Evolutionary conservation across 257 asterid species (phyloP), one percentile per base, ranked within the genome.

Genomic region (Haberlea rhodopensis): DNA sequence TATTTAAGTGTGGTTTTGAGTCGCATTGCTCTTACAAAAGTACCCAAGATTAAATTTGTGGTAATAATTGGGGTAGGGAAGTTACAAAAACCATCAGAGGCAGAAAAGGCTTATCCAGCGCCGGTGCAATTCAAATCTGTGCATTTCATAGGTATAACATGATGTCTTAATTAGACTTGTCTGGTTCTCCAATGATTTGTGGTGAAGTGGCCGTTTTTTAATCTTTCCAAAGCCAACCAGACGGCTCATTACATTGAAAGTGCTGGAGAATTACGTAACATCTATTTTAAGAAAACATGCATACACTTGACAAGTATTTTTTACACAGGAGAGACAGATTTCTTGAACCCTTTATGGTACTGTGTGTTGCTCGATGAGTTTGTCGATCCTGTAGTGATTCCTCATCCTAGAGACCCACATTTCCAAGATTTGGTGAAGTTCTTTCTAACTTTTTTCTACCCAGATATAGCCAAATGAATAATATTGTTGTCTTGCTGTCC

Each of bases 321-420:
- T 61, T 15, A 76, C 58, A 73, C 82, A 90, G 96, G 96, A 71
- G 95, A 90, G 28, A 75, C 73, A 8, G 95, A 85, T 75, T 87
- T 87, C 77, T 69, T 87, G 74, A 85, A 81, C n/a, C 85, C 52
- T 57, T 55, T 34, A 72, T 40, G 97, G 91, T 7, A 82, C 67
- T n/a, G n/a, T 7, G 81, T 80, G 66, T 88, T 90, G 29, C 58
- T 87, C 66, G 85, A 81, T 10, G 82, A 87, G 4, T 90, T 57
- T 67, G 75, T 79, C 19, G 84, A 90, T 18, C 96, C 97, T 1
- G 15, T 85, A 32, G 88, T 87, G 55, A 80, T 90, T 67, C 84
- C 76, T 11, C 97, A 90, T 77, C 97, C 96, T 1, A 37, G 11
- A 37, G 46, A n/a, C 46, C 46, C 46, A 37, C 46, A 9, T 37